Evolutionary conservation across 352 stramenopile species (phyloP).

Genomic region (Pythium pyrilobum): DNA sequence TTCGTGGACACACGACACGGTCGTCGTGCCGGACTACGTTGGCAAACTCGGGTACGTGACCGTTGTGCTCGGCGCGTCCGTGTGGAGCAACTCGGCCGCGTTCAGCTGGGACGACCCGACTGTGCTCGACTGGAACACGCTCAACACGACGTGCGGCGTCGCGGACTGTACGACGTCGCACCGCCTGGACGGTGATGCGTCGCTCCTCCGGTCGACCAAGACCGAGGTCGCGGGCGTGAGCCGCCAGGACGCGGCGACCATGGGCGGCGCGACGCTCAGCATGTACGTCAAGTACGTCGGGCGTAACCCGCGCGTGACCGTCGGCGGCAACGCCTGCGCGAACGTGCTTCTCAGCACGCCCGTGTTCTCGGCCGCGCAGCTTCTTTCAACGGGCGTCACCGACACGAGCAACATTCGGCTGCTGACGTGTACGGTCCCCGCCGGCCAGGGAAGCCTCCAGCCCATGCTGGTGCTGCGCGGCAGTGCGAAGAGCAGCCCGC

Average conservation of each 20-base stretch:
- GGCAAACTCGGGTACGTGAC: slow-evolving; percentile 47
- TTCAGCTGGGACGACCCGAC: slow-evolving; percentile 60
- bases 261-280: slow-evolving; percentile 36
- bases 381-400: slow-evolving; percentile 19
- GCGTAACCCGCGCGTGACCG: slow-evolving; percentile 27
- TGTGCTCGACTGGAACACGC: slow-evolving; percentile 53
- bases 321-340: slow-evolving; percentile 26
- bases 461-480: slow-evolving; percentile 30
- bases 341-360: slow-evolving; percentile 28
- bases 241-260: slow-evolving; percentile 35
- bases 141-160: slow-evolving; percentile 30
- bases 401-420: slow-evolving; percentile 30
- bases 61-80: slow-evolving; percentile 33
- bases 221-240: slow-evolving; percentile 20
- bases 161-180: slow-evolving; percentile 46
- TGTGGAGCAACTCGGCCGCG: slow-evolving; percentile 43
- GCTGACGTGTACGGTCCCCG: slow-evolving; percentile 38
- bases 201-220: slow-evolving; percentile 26
- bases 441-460: slow-evolving; percentile 40
- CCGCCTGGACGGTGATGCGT: slow-evolving; percentile 35
- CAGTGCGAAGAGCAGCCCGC: slow-evolving; percentile 29
- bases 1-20: slow-evolving; percentile 38
- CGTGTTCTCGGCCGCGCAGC: slow-evolving; percentile 7
- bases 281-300: slow-evolving; percentile 56
- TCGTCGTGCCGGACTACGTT: slow-evolving; percentile 34